Percentiles rank a stretch among this genome's conserved stretches.
phyloP scores from a whole-genome alignment of 148 eudicot genomes.

The Mesembryanthemum crystallinum region DNA sequence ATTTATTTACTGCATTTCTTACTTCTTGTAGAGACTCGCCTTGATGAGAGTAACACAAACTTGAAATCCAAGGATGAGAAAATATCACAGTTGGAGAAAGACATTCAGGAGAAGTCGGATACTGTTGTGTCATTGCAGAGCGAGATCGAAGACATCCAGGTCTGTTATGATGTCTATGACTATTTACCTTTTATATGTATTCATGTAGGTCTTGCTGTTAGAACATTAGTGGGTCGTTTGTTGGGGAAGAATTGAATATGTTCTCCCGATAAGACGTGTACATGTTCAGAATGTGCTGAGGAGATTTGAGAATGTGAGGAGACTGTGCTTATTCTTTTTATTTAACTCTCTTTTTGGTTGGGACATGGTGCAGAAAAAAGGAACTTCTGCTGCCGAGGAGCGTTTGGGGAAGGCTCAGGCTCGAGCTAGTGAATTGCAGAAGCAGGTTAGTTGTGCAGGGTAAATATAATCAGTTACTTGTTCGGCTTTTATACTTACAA shows the following conservation, averaged over 20 bases:
- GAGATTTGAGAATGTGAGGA: background rate
- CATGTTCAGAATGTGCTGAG: background rate
- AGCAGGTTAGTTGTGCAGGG: slow-evolving; percentile 40
- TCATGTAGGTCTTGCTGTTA: background rate
- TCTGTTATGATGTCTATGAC: slow-evolving; percentile 20
- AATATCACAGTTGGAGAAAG: slow-evolving; percentile 49
- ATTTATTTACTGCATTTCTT: background rate
- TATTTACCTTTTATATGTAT: background rate
- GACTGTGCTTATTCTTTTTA: background rate
- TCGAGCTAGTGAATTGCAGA: slow-evolving; percentile 56
- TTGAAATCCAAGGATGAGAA: slow-evolving; percentile 59
- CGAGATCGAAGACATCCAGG: slow-evolving; percentile 58
- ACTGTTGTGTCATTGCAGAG: slow-evolving; percentile 52
- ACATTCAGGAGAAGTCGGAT: slow-evolving; percentile 53
- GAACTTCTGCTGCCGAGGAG: slow-evolving; percentile 60
- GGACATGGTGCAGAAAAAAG: slow-evolving; percentile 47
- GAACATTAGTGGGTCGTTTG: background rate
- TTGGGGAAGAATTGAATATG: background rate
- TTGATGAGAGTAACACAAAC: slow-evolving; percentile 48
- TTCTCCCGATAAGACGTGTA: background rate
- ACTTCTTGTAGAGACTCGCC: slow-evolving; percentile 40
- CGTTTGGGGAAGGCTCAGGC: slow-evolving; percentile 55
- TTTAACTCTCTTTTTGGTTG: background rate
- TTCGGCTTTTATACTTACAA: background rate
- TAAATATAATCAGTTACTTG: background rate